A percentile compares a stretch with the other conserved stretches of the same genome.
Evolutionary conservation across 148 eudicot species (phyloP).

Genomic region (Arbutus unedo): DNA sequence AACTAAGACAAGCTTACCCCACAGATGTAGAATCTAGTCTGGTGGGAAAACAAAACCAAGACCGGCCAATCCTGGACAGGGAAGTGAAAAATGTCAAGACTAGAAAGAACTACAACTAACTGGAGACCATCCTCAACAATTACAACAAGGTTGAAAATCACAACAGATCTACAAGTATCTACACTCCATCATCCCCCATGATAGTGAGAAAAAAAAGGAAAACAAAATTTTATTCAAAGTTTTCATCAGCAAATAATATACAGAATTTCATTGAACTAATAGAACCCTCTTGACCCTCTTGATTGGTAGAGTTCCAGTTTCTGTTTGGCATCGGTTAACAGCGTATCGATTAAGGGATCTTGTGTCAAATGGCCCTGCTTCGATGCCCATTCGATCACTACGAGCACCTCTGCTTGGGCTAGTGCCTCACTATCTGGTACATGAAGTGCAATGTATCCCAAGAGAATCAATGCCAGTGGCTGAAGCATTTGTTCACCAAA

Average conservation of each 20-base stretch:
- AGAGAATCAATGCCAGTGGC: conserved; percentile 41
- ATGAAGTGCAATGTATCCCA: conserved; percentile 57
- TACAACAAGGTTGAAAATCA: neutral
- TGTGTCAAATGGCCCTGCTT: conserved; percentile 55
- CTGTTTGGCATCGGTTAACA: conserved; percentile 51
- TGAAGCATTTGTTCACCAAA: conserved; percentile 70
- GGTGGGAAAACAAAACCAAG: neutral
- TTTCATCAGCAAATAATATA: neutral
- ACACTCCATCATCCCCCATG: conserved; percentile 15
- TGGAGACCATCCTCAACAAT: neutral
- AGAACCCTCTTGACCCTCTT: conserved; percentile 55
- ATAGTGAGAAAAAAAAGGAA: neutral
- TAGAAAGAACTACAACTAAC: neutral
- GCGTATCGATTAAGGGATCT: conserved; percentile 36
- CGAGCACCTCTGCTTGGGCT: conserved; percentile 62
- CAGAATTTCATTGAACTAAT: conserved; percentile 8
- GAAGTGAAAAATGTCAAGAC: neutral
- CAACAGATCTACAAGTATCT: conserved; percentile 15
- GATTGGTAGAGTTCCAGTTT: conserved; percentile 75
- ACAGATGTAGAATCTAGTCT: neutral
- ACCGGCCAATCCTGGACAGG: neutral
- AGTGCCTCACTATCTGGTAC: conserved; percentile 60
- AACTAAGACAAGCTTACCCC: neutral
- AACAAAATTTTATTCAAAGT: neutral
- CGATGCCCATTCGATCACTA: conserved; percentile 61